phyloP scores from a whole-genome alignment of 2,329 filamentous ascomycete genomes.

The Colletotrichum noveboracense region DNA sequence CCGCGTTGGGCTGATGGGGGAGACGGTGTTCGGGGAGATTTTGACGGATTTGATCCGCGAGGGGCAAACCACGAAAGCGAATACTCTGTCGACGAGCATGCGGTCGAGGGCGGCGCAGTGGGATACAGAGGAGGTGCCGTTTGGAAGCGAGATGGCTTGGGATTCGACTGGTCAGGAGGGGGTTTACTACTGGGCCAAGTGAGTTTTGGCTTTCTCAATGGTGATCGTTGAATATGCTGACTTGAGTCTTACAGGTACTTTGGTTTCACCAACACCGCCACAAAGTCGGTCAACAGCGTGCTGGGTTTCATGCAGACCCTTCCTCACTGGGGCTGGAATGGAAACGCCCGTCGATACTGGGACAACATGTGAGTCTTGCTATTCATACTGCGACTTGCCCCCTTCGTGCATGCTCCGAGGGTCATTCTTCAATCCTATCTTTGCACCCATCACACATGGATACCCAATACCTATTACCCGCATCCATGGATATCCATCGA shows the following conservation, averaged over 20 bases:
- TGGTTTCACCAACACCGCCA: conserved; percentile 45
- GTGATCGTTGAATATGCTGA: neutral
- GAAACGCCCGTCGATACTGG: conserved; percentile 65
- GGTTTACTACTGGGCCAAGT: conserved; percentile 63
- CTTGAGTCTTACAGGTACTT: conserved; percentile 44
- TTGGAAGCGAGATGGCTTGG: conserved; percentile 67
- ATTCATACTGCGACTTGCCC: neutral
- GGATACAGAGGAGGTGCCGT: conserved; percentile 56
- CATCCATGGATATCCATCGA: neutral
- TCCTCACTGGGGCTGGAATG: conserved; percentile 67
- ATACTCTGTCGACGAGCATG: conserved; percentile 50
- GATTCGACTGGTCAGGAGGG: conserved; percentile 67
- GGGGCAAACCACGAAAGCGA: conserved; percentile 41
- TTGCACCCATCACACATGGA: neutral
- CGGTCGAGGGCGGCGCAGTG: conserved; percentile 51
- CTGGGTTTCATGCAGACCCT: conserved; percentile 62
- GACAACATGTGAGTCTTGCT: conserved; percentile 52
- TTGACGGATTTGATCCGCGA: conserved; percentile 56
- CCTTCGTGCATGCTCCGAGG: neutral
- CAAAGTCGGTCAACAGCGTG: conserved; percentile 58
- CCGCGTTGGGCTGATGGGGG: conserved; percentile 60
- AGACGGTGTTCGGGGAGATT: conserved; percentile 61
- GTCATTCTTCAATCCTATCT: neutral
- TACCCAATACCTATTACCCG: neutral
- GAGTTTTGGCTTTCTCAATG: conserved; percentile 1